Conservation (phyloP, 495 filamentous ascomycete genomes). For the Sordaria brevicollis region DNA sequence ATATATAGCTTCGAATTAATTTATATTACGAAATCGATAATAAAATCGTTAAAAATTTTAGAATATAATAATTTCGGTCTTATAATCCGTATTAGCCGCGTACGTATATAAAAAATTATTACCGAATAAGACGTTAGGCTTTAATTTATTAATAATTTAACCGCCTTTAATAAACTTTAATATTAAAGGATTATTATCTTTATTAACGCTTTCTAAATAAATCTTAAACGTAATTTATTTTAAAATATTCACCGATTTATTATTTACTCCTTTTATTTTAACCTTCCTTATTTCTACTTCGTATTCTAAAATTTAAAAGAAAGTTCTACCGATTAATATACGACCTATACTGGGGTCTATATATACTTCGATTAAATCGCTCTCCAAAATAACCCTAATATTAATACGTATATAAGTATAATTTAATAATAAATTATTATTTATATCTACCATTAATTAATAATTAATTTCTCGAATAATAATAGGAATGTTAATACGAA, state of each 20-base stretch:
- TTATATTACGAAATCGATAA: background rate
- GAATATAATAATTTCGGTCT: background rate
- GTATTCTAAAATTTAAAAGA: background rate
- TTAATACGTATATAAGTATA: too few species aligned
- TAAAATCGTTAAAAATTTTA: background rate
- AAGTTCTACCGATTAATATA: background rate
- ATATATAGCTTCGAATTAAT: background rate
- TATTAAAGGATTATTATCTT: background rate
- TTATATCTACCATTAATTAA: too few species aligned
- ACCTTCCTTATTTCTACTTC: background rate
- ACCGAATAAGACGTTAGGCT: background rate
- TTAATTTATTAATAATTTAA: too few species aligned
- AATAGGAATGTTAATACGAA: too few species aligned
- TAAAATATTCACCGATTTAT: background rate
- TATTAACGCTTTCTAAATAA: background rate
- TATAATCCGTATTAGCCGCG: background rate
- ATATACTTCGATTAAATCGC: too few species aligned
- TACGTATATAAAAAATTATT: background rate
- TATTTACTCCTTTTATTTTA: background rate
- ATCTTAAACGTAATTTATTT: background rate
- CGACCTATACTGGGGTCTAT: too few species aligned
- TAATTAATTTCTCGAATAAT: too few species aligned
- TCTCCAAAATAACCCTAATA: too few species aligned
- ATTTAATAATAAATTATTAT: too few species aligned
- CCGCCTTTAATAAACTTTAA: background rate